Evolutionary conservation across 345 rosid species (phyloP).

Genomic region (Eucalyptus globulus): DNA sequence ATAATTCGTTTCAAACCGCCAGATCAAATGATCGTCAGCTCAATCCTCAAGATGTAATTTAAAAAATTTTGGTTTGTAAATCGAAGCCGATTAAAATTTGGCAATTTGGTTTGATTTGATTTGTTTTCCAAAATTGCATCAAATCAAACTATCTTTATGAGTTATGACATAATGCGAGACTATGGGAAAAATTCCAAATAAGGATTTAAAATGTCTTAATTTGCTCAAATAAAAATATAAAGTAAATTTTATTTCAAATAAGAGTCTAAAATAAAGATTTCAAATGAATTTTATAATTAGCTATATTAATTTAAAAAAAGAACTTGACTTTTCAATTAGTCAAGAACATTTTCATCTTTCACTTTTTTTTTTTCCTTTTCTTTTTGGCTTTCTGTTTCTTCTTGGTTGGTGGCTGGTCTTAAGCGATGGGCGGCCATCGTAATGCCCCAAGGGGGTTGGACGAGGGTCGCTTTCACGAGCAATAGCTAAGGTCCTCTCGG

Average conservation of each 20-base stretch:
- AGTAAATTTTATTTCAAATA: too few species aligned
- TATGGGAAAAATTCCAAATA: too few species aligned
- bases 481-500: too few species aligned
- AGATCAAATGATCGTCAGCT: not conserved
- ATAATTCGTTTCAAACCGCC: not conserved
- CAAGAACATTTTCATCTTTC: not conserved
- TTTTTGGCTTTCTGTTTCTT: accelerated
- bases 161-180: not conserved
- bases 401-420: not conserved
- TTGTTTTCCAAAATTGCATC: not conserved
- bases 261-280: not conserved
- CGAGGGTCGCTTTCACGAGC: accelerated
- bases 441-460: not conserved
- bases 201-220: too few species aligned
- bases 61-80: not conserved
- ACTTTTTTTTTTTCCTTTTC: too few species aligned
- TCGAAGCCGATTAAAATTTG: not conserved
- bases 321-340: not conserved
- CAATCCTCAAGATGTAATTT: not conserved
- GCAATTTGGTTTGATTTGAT: not conserved
- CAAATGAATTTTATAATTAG: too few species aligned
- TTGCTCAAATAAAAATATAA: too few species aligned
- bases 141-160: not conserved
- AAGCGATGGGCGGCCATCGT: not conserved
- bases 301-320: too few species aligned